Conservation (phyloP, 805 yeast species). For the Myxozyma udenii region DNA sequence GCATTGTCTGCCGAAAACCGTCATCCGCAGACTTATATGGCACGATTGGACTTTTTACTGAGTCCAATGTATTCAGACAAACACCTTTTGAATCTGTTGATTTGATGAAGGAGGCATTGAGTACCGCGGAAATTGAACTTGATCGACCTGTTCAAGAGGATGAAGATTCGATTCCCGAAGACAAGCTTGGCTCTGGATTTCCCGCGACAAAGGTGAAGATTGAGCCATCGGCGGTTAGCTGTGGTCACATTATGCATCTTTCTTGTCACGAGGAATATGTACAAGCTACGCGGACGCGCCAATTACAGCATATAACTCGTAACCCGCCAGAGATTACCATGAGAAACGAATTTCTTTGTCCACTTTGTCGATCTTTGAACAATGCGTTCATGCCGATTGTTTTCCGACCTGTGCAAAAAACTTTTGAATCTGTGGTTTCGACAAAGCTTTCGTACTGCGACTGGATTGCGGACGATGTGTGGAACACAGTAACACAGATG, state of each 20-base stretch:
- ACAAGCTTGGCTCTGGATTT: conserved; percentile 71
- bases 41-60: conserved; percentile 59
- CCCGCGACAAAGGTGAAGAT: conserved; percentile 36
- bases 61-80: conserved; percentile 57
- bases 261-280: conserved; percentile 68
- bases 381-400: conserved; percentile 78
- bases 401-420: conserved; percentile 49
- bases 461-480: conserved; percentile 27
- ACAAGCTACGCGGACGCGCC: conserved; percentile 50
- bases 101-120: conserved; percentile 57
- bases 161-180: conserved; percentile 35
- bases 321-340: conserved; percentile 73
- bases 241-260: conserved; percentile 93
- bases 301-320: conserved; percentile 71
- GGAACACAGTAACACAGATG: conserved; percentile 16
- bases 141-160: conserved; percentile 25
- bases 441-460: conserved; percentile 10
- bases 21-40: conserved; percentile 70
- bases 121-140: conserved; percentile 37
- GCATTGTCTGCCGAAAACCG: conserved; percentile 80
- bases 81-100: conserved; percentile 62
- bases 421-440: conserved; percentile 19
- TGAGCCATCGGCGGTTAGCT: conserved; percentile 56
- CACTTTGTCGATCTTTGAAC: conserved; percentile 82
- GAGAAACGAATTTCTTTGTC: conserved; percentile 77